These are phyloP conservation scores for Teratosphaeria destructans DNA, from an alignment of 2,329 filamentous ascomycete species.

Conservation along the genomic window DNA sequence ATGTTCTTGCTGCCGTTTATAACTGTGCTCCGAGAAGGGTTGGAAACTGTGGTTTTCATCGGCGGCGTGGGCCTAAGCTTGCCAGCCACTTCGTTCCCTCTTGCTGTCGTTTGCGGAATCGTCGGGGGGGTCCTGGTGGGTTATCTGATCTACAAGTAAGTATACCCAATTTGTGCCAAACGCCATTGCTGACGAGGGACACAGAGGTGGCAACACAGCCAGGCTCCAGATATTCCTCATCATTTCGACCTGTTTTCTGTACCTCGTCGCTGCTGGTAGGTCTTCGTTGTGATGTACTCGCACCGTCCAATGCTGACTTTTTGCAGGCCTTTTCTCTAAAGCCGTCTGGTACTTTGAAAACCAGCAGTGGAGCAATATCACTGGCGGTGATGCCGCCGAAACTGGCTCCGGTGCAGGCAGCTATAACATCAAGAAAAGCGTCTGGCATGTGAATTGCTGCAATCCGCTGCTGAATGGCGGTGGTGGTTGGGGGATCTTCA, in stretches of 20 bases:
- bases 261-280: constrained; percentile 66
- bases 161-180: neutral
- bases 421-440: constrained; percentile 66
- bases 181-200: constrained; percentile 6
- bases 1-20: constrained; percentile 83
- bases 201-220: constrained; percentile 50
- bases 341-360: constrained; percentile 65
- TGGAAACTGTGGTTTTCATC: constrained; percentile 79
- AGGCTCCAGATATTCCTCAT: constrained; percentile 71
- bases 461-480: constrained; percentile 62
- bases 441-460: constrained; percentile 83
- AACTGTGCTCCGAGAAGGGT: constrained; percentile 75
- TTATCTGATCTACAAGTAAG: constrained; percentile 68
- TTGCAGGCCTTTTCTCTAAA: constrained; percentile 54
- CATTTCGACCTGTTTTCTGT: constrained; percentile 69
- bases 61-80: constrained; percentile 70
- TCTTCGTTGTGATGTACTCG: neutral
- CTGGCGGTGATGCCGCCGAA: constrained; percentile 54
- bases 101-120: constrained; percentile 65
- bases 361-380: constrained; percentile 54
- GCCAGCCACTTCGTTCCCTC: constrained; percentile 64
- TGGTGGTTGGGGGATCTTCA: constrained; percentile 79
- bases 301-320: neutral
- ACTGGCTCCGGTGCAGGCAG: constrained; percentile 59
- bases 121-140: constrained; percentile 57